A percentile compares a stretch with the other conserved stretches of the same genome.
phyloP scores from a whole-genome alignment of 2,329 filamentous ascomycete species.

The Orbilia quercus region DNA sequence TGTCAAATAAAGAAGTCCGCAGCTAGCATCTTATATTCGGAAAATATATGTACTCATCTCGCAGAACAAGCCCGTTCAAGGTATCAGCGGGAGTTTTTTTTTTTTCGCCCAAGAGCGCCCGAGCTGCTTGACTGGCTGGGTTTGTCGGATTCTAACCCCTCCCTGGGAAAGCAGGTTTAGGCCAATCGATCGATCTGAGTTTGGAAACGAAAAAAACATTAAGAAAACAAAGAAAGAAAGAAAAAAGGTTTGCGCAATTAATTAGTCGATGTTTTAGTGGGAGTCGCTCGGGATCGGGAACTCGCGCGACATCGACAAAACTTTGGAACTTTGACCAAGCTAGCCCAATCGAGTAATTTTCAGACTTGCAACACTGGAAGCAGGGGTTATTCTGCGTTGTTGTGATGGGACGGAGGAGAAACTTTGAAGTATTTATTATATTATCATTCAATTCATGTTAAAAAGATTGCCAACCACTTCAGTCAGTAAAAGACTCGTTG shows the following conservation, averaged over 20 bases:
- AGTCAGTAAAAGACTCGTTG: too few relatives aligned
- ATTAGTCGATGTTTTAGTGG: conserved; percentile 36
- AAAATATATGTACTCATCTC: neutral
- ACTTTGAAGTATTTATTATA: too few relatives aligned
- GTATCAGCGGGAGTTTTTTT: conserved; percentile 9
- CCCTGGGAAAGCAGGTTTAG: conserved; percentile 9
- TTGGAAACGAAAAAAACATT: neutral
- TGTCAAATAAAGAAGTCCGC: neutral
- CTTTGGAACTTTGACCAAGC: neutral
- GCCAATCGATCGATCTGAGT: conserved; percentile 7
- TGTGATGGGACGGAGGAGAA: too few relatives aligned
- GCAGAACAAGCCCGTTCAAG: neutral
- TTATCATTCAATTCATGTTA: too few relatives aligned
- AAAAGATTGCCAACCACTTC: too few relatives aligned
- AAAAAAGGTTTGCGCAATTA: neutral
- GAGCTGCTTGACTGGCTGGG: too few relatives aligned
- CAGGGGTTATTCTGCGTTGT: neutral
- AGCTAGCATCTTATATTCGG: neutral
- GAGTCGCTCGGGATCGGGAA: conserved; percentile 48
- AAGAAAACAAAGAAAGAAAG: too few relatives aligned
- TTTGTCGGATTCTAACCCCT: too few relatives aligned
- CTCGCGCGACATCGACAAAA: conserved; percentile 41
- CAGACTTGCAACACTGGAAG: neutral
- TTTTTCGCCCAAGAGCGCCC: too few relatives aligned
- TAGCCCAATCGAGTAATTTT: conserved; percentile 12